phyloP scores from a whole-genome alignment of 441 rosid species.

The Arabidopsis lyrata region DNA sequence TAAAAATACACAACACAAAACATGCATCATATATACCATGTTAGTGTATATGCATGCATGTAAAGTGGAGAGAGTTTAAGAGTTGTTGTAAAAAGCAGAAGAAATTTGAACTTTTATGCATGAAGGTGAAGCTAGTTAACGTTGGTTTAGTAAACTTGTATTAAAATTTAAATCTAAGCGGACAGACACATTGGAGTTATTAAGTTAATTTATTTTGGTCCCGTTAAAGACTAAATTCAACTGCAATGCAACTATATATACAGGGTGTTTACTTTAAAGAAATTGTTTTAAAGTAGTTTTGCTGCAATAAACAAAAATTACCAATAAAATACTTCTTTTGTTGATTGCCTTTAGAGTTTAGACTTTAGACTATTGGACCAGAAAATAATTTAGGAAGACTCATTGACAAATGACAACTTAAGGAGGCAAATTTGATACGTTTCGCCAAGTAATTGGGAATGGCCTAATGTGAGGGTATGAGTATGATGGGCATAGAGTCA shows the following conservation, averaged over 20 bases:
- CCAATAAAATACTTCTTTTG: not conserved
- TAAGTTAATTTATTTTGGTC: not conserved
- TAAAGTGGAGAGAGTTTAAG: slow-evolving; percentile 11
- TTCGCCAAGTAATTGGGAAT: slow-evolving; percentile 27
- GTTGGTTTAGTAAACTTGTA: not conserved
- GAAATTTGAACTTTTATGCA: slow-evolving; percentile 5
- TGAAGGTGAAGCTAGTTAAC: not conserved
- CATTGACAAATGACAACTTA: slow-evolving; percentile 33
- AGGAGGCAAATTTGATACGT: slow-evolving; percentile 21
- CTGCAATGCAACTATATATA: not conserved
- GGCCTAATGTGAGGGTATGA: slow-evolving; percentile 30
- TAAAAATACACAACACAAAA: slow-evolving; percentile 11
- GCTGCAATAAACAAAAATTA: not conserved
- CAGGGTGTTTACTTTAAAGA: not conserved
- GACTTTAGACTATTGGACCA: not conserved
- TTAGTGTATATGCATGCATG: slow-evolving; percentile 19
- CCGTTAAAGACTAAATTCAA: not conserved
- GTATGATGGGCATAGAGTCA: slow-evolving; percentile 41
- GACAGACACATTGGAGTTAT: not conserved
- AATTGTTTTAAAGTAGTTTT: not conserved
- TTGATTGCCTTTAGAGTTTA: not conserved
- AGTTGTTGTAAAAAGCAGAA: slow-evolving; percentile 3
- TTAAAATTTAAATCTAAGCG: not conserved
- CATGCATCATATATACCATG: slow-evolving; percentile 6
- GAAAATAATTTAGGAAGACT: slow-evolving; percentile 9